Conservation (phyloP, 805 yeast genomes). For the Jamesozyma jinghongensis region DNA sequence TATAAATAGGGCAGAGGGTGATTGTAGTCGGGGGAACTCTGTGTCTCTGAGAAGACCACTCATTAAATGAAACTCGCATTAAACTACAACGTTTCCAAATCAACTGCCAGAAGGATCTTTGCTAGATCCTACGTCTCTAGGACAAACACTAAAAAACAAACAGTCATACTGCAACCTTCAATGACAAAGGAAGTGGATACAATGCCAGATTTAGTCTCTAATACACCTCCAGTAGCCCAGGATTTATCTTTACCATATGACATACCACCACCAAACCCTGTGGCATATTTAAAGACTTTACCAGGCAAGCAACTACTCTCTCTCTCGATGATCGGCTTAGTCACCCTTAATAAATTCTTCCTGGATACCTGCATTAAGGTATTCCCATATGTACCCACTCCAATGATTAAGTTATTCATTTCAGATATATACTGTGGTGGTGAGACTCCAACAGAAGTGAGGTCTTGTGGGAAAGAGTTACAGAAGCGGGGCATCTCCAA, state of each 20-base stretch:
- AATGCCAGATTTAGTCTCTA: neutral
- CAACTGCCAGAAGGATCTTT: neutral
- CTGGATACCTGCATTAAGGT: constrained; percentile 51
- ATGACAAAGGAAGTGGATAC: neutral
- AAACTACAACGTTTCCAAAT: no score
- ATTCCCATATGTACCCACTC: constrained; percentile 70
- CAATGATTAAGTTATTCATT: constrained; percentile 59
- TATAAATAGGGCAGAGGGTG: no score
- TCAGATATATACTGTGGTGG: constrained; percentile 90
- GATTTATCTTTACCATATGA: neutral
- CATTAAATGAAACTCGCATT: no score
- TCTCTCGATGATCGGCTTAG: constrained; percentile 57
- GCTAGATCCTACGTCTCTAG: constrained; percentile 4
- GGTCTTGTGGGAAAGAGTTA: constrained; percentile 58
- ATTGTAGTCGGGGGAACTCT: no score
- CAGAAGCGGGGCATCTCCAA: constrained; percentile 72
- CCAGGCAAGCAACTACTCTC: constrained; percentile 50
- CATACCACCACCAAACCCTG: constrained; percentile 13
- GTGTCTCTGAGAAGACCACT: no score
- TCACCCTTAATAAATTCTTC: constrained; percentile 55
- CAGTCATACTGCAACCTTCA: neutral
- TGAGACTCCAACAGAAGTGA: constrained; percentile 60
- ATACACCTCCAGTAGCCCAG: neutral
- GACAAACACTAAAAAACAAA: constrained; percentile 4
- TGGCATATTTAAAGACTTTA: constrained; percentile 43